A percentile compares a stretch with the other conserved stretches of the same genome.
Evolutionary conservation across 2,329 filamentous ascomycete species (phyloP).

Genomic region (Cordyceps cateniannulata): DNA sequence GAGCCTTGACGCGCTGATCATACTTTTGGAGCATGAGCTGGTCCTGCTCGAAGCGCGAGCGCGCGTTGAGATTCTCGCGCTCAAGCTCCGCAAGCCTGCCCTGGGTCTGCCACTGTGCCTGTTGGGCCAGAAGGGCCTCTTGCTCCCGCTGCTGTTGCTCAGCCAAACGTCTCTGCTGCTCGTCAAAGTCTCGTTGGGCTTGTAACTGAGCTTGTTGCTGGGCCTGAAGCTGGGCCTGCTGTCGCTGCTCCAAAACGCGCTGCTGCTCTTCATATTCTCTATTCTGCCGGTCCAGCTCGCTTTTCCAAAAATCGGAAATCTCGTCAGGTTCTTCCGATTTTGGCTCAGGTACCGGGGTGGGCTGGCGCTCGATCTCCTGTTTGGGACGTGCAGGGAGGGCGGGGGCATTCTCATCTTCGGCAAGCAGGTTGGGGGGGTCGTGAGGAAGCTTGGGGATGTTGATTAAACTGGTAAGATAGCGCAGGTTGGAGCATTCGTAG

Average conservation of each 20-base stretch:
- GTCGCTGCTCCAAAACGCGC: slow-evolving; percentile 77
- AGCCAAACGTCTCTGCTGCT: slow-evolving; percentile 79
- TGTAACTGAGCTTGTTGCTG: slow-evolving; percentile 80
- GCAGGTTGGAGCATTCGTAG: slow-evolving; percentile 96
- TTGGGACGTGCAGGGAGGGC: slow-evolving; percentile 75
- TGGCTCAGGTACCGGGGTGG: slow-evolving; percentile 61
- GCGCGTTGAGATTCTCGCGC: slow-evolving; percentile 87
- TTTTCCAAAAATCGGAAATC: slow-evolving; percentile 97
- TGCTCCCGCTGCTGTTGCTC: slow-evolving; percentile 90
- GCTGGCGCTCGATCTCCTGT: slow-evolving; percentile 62
- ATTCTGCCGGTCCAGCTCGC: slow-evolving; percentile 83
- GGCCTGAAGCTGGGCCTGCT: slow-evolving; percentile 70
- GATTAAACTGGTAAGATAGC: slow-evolving; percentile 93
- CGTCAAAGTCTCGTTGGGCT: slow-evolving; percentile 91
- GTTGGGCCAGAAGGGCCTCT: slow-evolving; percentile 80
- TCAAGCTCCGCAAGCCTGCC: slow-evolving; percentile 93
- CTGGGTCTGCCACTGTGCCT: slow-evolving; percentile 89
- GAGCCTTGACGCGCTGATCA: slow-evolving; percentile 84
- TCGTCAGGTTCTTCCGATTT: slow-evolving; percentile 80
- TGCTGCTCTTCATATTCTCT: slow-evolving; percentile 95
- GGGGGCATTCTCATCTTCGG: slow-evolving; percentile 77
- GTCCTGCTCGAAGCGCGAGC: slow-evolving; percentile 94
- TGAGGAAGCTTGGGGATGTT: slow-evolving; percentile 93
- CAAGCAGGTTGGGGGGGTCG: slow-evolving; percentile 82
- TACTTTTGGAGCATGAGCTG: slow-evolving; percentile 97